Percentiles rank a stretch among this genome's conserved stretches.
These are phyloP conservation scores for Rugonectria rugulosa DNA, from an alignment of 2,329 filamentous ascomycete species.

Conservation along the genomic window DNA sequence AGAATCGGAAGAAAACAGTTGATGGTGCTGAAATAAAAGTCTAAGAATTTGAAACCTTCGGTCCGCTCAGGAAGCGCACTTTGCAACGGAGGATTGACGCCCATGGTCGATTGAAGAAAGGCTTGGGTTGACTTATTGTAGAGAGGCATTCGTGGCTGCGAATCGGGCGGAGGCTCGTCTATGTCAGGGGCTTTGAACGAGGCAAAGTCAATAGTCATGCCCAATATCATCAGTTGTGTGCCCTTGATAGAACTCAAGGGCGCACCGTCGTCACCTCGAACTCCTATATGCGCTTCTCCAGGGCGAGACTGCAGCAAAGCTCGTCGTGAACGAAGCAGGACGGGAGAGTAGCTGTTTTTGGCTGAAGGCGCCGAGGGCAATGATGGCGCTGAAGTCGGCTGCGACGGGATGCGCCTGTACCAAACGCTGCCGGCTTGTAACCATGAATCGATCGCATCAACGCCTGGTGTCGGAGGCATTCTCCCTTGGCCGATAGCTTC, in stretches of 20 bases:
- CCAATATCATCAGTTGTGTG: slow-evolving; percentile 78
- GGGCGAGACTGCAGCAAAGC: slow-evolving; percentile 50
- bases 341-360: background rate
- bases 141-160: slow-evolving; percentile 51
- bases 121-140: slow-evolving; percentile 78
- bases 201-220: slow-evolving; percentile 80
- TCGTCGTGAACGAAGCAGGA: slow-evolving; percentile 42
- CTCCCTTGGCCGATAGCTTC: no score
- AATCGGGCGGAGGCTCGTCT: slow-evolving; percentile 59
- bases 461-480: no score
- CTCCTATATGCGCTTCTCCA: slow-evolving; percentile 72
- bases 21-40: slow-evolving; percentile 79
- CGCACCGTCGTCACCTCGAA: slow-evolving; percentile 68
- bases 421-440: slow-evolving; percentile 42
- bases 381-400: slow-evolving; percentile 4
- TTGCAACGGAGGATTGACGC: slow-evolving; percentile 63
- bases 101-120: slow-evolving; percentile 71
- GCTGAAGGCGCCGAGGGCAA: background rate
- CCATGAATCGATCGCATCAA: slow-evolving; percentile 44
- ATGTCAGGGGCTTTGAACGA: slow-evolving; percentile 73
- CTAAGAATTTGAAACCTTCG: slow-evolving; percentile 72
- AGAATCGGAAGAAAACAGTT: slow-evolving; percentile 77
- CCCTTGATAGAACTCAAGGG: slow-evolving; percentile 78
- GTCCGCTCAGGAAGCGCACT: slow-evolving; percentile 69
- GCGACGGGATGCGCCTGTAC: slow-evolving; percentile 44